phyloP scores from a whole-genome alignment of 2,329 filamentous ascomycete genomes.

The Pyrenophora tritici-repentis region DNA sequence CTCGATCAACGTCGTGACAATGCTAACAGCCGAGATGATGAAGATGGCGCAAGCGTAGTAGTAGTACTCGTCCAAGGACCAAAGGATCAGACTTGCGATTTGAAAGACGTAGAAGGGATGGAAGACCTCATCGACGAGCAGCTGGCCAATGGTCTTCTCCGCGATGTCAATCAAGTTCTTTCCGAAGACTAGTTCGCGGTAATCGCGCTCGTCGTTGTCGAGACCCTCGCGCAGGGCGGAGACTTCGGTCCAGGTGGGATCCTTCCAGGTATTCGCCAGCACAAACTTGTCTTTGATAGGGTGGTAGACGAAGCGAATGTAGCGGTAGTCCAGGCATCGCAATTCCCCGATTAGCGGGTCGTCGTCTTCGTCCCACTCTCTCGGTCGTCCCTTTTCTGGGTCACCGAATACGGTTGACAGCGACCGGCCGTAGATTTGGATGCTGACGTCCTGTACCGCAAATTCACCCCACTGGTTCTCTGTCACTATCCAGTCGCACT shows the following conservation, averaged over 20 bases:
- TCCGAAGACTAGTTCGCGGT: slow-evolving; percentile 85
- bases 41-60: slow-evolving; percentile 98
- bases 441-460: slow-evolving; percentile 70
- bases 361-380: slow-evolving; percentile 71
- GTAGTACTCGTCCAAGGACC: slow-evolving; percentile 96
- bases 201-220: slow-evolving; percentile 84
- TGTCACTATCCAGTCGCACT: slow-evolving; percentile 89
- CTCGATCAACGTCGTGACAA: slow-evolving; percentile 85
- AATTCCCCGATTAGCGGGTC: slow-evolving; percentile 79
- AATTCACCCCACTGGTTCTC: slow-evolving; percentile 99
- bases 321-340: slow-evolving; percentile 85
- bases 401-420: slow-evolving; percentile 72
- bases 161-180: slow-evolving; percentile 90
- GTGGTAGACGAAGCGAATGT: slow-evolving; percentile 91
- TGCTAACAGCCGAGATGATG: slow-evolving; percentile 89
- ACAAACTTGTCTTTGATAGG: slow-evolving; percentile 87
- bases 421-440: slow-evolving; percentile 63
- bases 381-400: slow-evolving; percentile 66
- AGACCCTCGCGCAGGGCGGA: slow-evolving; percentile 76
- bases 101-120: slow-evolving; percentile 99
- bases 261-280: slow-evolving; percentile 88
- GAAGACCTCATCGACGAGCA: slow-evolving; percentile 92
- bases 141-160: slow-evolving; percentile 80
- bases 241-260: slow-evolving; percentile 83
- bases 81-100: slow-evolving; percentile 88